Conservation (phyloP, 495 filamentous ascomycete genomes). For the Penicillium manginii region DNA sequence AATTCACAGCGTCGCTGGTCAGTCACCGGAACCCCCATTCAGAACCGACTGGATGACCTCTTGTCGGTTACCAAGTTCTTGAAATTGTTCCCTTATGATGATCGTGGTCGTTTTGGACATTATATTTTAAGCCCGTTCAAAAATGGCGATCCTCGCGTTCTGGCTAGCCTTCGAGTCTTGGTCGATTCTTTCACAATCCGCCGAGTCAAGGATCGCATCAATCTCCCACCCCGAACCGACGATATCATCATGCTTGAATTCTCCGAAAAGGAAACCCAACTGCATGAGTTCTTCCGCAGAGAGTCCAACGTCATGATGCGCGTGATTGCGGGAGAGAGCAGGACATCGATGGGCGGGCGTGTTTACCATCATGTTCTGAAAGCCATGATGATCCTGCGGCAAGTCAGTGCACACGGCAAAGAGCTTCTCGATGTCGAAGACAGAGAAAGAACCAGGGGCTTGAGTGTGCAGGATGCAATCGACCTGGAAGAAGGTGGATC, state of each 20-base stretch:
- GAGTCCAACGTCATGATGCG: slow-evolving; percentile 66
- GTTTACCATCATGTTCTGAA: slow-evolving; percentile 88
- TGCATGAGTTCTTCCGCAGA: slow-evolving; percentile 65
- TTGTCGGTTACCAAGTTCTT: slow-evolving; percentile 90
- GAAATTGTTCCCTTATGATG: slow-evolving; percentile 82
- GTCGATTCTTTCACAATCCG: slow-evolving; percentile 91
- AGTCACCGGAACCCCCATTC: slow-evolving; percentile 89
- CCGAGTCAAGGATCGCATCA: slow-evolving; percentile 88
- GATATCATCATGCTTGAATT: slow-evolving; percentile 66
- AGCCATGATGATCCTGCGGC: slow-evolving; percentile 85
- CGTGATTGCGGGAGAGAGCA: slow-evolving; percentile 54
- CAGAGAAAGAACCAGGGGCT: slow-evolving; percentile 73
- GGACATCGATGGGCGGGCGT: slow-evolving; percentile 72
- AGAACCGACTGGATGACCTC: slow-evolving; percentile 91
- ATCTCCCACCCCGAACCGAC: slow-evolving; percentile 76
- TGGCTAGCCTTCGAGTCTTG: slow-evolving; percentile 84
- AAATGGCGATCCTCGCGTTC: slow-evolving; percentile 74
- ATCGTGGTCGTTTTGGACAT: slow-evolving; percentile 70
- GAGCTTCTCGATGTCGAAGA: slow-evolving; percentile 86
- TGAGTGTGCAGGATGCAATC: slow-evolving; percentile 80
- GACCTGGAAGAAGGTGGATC: slow-evolving; percentile 77
- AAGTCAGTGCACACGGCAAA: slow-evolving; percentile 88
- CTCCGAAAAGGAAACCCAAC: slow-evolving; percentile 52
- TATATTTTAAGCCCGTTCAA: slow-evolving; percentile 82
- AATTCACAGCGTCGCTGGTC: slow-evolving; percentile 88